phyloP scores from a whole-genome alignment of 495 filamentous ascomycete genomes.

The Neurospora sp. region DNA sequence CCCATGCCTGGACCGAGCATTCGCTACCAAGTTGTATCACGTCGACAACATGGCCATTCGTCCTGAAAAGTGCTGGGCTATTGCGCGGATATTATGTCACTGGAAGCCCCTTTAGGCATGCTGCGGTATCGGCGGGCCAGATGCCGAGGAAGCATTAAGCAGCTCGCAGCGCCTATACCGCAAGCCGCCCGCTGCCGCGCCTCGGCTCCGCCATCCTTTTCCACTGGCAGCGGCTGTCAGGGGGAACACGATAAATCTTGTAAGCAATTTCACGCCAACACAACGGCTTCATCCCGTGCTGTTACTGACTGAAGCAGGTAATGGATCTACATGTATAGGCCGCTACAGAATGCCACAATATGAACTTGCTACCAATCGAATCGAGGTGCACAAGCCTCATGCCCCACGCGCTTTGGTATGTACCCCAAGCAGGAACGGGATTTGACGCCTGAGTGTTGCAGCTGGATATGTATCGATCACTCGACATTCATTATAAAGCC shows the following conservation, averaged over 20 bases:
- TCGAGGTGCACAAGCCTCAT: not conserved
- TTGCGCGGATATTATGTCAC: not conserved
- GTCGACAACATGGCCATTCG: not conserved
- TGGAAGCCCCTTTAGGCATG: not conserved
- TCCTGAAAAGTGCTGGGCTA: not conserved
- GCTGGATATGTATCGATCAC: not conserved
- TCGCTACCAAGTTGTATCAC: not conserved
- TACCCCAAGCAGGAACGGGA: not conserved
- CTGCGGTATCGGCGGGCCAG: not conserved
- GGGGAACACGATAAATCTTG: not conserved
- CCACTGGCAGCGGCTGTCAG: not conserved
- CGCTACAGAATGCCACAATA: not conserved
- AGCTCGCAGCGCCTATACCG: not conserved
- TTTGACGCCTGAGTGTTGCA: not conserved
- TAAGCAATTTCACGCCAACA: not conserved
- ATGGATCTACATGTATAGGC: not conserved
- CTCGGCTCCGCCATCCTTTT: not conserved
- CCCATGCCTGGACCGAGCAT: not conserved
- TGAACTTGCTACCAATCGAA: not conserved
- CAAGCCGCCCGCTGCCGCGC: not conserved
- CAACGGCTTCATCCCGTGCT: not conserved
- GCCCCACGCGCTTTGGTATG: not conserved
- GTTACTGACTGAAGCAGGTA: not conserved
- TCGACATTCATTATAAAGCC: not conserved
- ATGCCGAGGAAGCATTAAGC: not conserved